Evolutionary conservation across 352 stramenopile species (phyloP).

Genomic region (Globisporangium lucens): DNA sequence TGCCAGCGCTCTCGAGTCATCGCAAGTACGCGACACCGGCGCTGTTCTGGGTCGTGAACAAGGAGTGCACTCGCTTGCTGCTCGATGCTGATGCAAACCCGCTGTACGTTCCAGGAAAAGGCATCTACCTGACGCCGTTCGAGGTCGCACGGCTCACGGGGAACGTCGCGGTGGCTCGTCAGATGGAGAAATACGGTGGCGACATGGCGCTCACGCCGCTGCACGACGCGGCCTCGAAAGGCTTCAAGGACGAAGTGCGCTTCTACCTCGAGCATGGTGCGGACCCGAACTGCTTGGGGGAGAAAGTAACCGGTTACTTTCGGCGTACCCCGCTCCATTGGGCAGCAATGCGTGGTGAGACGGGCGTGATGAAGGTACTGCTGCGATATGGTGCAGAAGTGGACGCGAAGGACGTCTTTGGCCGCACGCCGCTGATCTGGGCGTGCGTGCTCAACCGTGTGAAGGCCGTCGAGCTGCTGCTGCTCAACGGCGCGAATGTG

Average conservation of each 20-base stretch:
- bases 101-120: slow-evolving; percentile 50
- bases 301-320: slow-evolving; percentile 70
- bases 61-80: slow-evolving; percentile 61
- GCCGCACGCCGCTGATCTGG: slow-evolving; percentile 67
- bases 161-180: slow-evolving; percentile 56
- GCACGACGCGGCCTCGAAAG: slow-evolving; percentile 58
- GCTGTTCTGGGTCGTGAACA: slow-evolving; percentile 69
- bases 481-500: slow-evolving; percentile 51
- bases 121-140: slow-evolving; percentile 64
- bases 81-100: slow-evolving; percentile 72
- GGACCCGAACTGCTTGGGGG: slow-evolving; percentile 56
- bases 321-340: slow-evolving; percentile 72
- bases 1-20: slow-evolving; percentile 42
- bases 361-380: slow-evolving; percentile 52
- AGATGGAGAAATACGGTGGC: slow-evolving; percentile 76
- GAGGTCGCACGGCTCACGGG: slow-evolving; percentile 65
- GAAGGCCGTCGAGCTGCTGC: slow-evolving; percentile 50
- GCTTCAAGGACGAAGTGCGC: slow-evolving; percentile 49
- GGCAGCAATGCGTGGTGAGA: slow-evolving; percentile 74
- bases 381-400: slow-evolving; percentile 54
- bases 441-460: slow-evolving; percentile 69
- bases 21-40: slow-evolving; percentile 57
- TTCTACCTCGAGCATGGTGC: slow-evolving; percentile 73
- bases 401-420: slow-evolving; percentile 64
- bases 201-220: slow-evolving; percentile 77